These are phyloP conservation scores for Irpex sp. DNA, from an alignment of 1,284 basidiomycete species.

Conservation along the genomic window DNA sequence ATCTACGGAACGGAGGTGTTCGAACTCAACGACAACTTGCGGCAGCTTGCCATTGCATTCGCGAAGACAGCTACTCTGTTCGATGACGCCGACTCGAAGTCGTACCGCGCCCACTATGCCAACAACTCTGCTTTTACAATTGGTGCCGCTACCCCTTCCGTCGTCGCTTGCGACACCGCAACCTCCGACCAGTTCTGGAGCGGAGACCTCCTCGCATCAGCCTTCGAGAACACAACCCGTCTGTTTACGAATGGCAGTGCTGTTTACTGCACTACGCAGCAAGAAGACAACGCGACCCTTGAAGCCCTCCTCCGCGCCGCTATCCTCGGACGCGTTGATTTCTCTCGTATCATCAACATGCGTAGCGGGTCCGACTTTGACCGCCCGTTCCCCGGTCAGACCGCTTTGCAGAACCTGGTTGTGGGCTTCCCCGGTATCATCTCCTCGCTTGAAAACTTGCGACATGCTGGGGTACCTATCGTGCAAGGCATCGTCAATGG, in stretches of 20 bases:
- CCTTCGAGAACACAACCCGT: conserved; percentile 39
- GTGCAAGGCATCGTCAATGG: conserved; percentile 27
- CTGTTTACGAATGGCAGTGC: conserved; percentile 36
- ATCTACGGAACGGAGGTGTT: conserved; percentile 50
- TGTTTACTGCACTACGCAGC: conserved; percentile 39
- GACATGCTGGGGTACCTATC: conserved; percentile 27
- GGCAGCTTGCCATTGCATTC: conserved; percentile 33
- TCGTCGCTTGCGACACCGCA: conserved; percentile 34
- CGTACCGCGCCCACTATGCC: conserved; percentile 35
- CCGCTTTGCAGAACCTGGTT: conserved; percentile 21
- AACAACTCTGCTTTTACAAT: conserved; percentile 17
- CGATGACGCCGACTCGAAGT: conserved; percentile 31
- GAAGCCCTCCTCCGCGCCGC: conserved; percentile 40
- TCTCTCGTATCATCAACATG: conserved; percentile 41
- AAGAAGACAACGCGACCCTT: conserved; percentile 48
- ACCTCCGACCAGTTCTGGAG: conserved; percentile 44
- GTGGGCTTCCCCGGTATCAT: conserved; percentile 18
- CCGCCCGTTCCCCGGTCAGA: conserved; percentile 30
- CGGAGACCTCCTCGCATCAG: conserved; percentile 34
- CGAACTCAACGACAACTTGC: conserved; percentile 44
- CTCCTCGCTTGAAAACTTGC: conserved; percentile 25
- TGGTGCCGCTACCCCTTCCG: conserved; percentile 30
- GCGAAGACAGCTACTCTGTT: conserved; percentile 33
- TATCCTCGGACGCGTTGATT: conserved; percentile 37
- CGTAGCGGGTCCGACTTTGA: conserved; percentile 45